phyloP scores from a whole-genome alignment of 345 rosid genomes.

The thale cress (Arabidopsis thaliana) region TAIR10.1 NC_003075.7:6241001-6241500 shows the following conservation, averaged over 20 bases:
- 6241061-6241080: not conserved
- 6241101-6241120: not conserved
- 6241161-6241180: not conserved
- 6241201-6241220: not conserved
- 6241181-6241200: not conserved
- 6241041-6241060: not conserved
- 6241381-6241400: not conserved
- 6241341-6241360: not conserved
- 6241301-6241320: not conserved
- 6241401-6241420: not conserved
- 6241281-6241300: not conserved
- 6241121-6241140: not conserved
- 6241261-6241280: not conserved
- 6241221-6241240: not conserved
- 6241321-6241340: not conserved
- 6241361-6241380: not conserved
- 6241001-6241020: conserved; percentile 20
- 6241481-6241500: not conserved
- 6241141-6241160: not conserved
- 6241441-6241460: not conserved
- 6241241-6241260: not conserved
- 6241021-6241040: not conserved
- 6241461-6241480: not conserved
- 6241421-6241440: not conserved
- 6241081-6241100: not conserved